These are phyloP conservation scores for Dryadomyces sulphureus DNA, from an alignment of 2,329 filamentous ascomycete genomes.

Conservation along the genomic window DNA sequence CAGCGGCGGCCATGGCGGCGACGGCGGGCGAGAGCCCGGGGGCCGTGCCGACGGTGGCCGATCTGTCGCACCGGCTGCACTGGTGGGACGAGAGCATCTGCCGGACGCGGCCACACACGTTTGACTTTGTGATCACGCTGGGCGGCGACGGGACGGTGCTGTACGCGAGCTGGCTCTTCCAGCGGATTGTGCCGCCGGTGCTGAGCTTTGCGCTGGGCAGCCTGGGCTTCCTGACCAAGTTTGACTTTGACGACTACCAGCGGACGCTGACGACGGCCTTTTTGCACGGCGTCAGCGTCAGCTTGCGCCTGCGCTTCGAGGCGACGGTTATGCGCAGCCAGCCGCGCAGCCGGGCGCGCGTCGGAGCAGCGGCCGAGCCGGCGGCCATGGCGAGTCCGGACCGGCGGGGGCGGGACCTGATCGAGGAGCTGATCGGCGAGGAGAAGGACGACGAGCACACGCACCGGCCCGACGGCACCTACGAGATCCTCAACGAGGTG, in stretches of 20 bases:
- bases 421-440: slow-evolving; percentile 81
- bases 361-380: slow-evolving; percentile 9
- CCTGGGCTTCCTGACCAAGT: slow-evolving; percentile 89
- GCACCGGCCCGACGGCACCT: slow-evolving; percentile 69
- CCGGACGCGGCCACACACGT: slow-evolving; percentile 61
- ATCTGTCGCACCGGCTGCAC: slow-evolving; percentile 41
- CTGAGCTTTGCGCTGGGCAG: slow-evolving; percentile 85
- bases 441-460: slow-evolving; percentile 74
- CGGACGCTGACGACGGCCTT: slow-evolving; percentile 59
- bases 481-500: slow-evolving; percentile 92
- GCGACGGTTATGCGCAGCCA: slow-evolving; percentile 81
- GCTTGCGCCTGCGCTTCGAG: slow-evolving; percentile 77
- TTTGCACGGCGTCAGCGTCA: slow-evolving; percentile 73
- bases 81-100: slow-evolving; percentile 81
- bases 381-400: neutral
- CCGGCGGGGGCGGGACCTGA: slow-evolving; percentile 43
- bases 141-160: slow-evolving; percentile 95
- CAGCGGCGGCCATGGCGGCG: slow-evolving; percentile 16
- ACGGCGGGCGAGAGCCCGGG: slow-evolving; percentile 21
- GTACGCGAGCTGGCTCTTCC: slow-evolving; percentile 93
- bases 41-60: slow-evolving; percentile 15
- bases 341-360: slow-evolving; percentile 20
- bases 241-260: slow-evolving; percentile 69
- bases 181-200: slow-evolving; percentile 85
- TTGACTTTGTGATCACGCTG: slow-evolving; percentile 86